A percentile compares a stretch with the other conserved stretches of the same genome.
Conservation (phyloP, 495 filamentous ascomycete species). For the Achaetomiella virescens region DNA sequence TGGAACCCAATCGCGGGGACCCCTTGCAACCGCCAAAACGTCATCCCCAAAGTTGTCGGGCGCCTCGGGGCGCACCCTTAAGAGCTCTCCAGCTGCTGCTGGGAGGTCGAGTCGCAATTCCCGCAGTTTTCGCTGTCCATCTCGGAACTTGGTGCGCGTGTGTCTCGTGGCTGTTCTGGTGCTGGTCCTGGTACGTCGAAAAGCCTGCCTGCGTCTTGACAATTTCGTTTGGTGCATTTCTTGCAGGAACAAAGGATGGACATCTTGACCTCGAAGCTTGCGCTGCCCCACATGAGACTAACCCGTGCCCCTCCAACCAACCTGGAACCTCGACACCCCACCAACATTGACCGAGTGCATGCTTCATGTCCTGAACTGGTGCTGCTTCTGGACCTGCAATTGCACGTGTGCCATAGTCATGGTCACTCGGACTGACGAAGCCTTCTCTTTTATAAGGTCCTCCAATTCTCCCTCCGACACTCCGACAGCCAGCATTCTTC, state of each 20-base stretch:
- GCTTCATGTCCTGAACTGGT: too few species aligned
- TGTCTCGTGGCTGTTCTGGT: slow-evolving; percentile 39
- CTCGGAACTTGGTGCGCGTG: slow-evolving; percentile 28
- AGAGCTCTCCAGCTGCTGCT: slow-evolving; percentile 13
- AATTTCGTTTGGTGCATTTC: too few species aligned
- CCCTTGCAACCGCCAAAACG: slow-evolving; percentile 26
- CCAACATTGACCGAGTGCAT: too few species aligned
- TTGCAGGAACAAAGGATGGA: not conserved
- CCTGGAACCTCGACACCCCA: too few species aligned
- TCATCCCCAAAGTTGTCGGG: slow-evolving; percentile 18
- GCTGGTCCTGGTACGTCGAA: slow-evolving; percentile 41
- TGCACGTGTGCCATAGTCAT: too few species aligned
- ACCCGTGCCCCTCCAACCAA: not conserved
- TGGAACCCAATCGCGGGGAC: not conserved
- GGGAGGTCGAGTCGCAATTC: not conserved
- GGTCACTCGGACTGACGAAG: not conserved
- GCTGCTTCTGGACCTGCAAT: too few species aligned
- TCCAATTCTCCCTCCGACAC: slow-evolving; percentile 30
- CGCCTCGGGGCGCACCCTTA: slow-evolving; percentile 16
- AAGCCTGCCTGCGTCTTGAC: not conserved
- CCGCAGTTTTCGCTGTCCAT: slow-evolving; percentile 4
- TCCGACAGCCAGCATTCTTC: slow-evolving; percentile 28
- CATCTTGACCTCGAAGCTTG: not conserved
- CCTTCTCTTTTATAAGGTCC: slow-evolving; percentile 9
- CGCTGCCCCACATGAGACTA: not conserved